A percentile compares a stretch with the other conserved stretches of the same genome.
phyloP scores from a whole-genome alignment of 352 stramenopile genomes.

The Globisporangium recalcitrans region DNA sequence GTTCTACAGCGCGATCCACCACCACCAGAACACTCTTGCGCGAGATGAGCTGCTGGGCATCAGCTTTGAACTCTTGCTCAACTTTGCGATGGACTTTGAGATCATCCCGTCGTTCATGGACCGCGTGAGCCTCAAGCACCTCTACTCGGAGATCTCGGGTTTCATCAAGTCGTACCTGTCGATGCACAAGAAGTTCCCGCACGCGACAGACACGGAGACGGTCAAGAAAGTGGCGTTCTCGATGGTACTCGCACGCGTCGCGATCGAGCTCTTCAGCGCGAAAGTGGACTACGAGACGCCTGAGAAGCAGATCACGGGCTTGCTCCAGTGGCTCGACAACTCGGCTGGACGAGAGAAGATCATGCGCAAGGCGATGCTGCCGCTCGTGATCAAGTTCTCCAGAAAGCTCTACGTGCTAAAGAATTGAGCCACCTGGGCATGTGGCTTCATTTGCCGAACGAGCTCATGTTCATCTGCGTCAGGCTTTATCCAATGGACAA shows the following conservation, averaged over 20 bases:
- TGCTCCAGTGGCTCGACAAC: slow-evolving; percentile 80
- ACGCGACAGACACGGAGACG: slow-evolving; percentile 49
- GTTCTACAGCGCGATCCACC: slow-evolving; percentile 59
- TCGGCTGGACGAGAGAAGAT: slow-evolving; percentile 64
- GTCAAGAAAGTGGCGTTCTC: slow-evolving; percentile 70
- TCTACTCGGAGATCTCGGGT: slow-evolving; percentile 54
- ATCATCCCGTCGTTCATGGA: slow-evolving; percentile 80
- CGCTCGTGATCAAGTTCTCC: slow-evolving; percentile 71
- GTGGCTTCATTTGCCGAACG: no score
- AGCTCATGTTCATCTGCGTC: no score
- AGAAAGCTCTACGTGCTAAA: slow-evolving; percentile 55
- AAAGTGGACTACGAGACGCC: slow-evolving; percentile 70
- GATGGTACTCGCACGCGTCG: slow-evolving; percentile 58
- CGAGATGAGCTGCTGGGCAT: slow-evolving; percentile 54
- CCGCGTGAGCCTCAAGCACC: slow-evolving; percentile 61
- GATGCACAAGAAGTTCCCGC: slow-evolving; percentile 47
- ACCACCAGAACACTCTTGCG: not conserved
- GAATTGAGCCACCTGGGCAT: no score
- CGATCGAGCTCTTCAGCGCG: slow-evolving; percentile 57
- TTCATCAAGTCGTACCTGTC: slow-evolving; percentile 62
- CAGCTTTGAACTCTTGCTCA: slow-evolving; percentile 58
- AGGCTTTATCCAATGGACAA: no score
- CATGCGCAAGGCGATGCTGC: slow-evolving; percentile 52
- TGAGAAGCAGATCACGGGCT: slow-evolving; percentile 56
- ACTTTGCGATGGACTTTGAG: slow-evolving; percentile 78